Evolutionary conservation across 768 basidiomycete species (phyloP), one percentile per base, ranked within the genome.

Genomic region (Tylopilus cervinicoccineus): DNA sequence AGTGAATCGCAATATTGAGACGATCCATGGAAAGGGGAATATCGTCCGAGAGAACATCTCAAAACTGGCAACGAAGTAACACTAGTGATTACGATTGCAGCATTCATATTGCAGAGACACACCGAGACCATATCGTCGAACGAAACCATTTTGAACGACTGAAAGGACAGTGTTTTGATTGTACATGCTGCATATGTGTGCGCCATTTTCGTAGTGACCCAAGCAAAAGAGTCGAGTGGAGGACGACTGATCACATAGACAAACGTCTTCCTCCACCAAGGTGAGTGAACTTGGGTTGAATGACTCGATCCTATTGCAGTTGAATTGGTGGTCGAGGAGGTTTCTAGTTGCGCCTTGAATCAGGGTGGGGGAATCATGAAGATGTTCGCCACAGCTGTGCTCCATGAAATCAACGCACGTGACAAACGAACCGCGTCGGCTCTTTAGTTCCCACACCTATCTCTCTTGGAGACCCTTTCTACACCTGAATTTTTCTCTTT

Each of bases 351-450:
- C 29, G 9, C 9, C 3, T 31, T 31, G 12, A 31, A 14, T 11
- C 28, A 28, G 10, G 28, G 12, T 11, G 8, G 28, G 10, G 10
- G 28, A 28, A n/a, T n/a, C n/a, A n/a, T n/a, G n/a, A n/a, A n/a
- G 6, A 10, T 6, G 10, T 3, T 28, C 12, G 28, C 28, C 28
- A 28, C 10, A 11, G 2, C 12, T 32, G 31, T 32, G 4, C 31
- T 5, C 13, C 19, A 28, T 31, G n/a, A 65, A 66, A 36, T 65
- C 60, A 65, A 65, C 51, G 23, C 64, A 68, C 64, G 64, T 66
- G 64, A 66, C 53, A 59, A 64, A 41, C 39, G 64, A 66, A 66
- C 64, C 64, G 63, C 59, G 64, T 59, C 51, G 22, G 42, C 38
- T 36, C 37, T 50, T 42, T 48, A 47, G 50, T 51, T 57, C 54